phyloP scores from a whole-genome alignment of 2,329 filamentous ascomycete genomes.

The Akanthomyces uredinophilus region DNA sequence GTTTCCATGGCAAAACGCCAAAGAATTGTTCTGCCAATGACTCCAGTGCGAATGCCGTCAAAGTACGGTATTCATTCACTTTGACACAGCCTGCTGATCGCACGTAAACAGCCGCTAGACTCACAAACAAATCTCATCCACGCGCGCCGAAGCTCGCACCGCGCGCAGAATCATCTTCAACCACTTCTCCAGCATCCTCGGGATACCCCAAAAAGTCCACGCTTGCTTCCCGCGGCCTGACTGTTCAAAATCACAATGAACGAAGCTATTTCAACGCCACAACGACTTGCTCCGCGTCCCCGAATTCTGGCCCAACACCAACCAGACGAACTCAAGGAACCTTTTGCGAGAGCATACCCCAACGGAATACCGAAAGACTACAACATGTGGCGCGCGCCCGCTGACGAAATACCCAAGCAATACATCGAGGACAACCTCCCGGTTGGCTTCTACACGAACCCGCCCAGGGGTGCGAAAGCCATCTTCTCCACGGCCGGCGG shows the following conservation, averaged over 20 bases:
- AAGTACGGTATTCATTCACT: neutral
- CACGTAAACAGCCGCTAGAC: neutral
- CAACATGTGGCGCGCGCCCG: slow-evolving; percentile 26
- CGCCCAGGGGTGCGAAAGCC: slow-evolving; percentile 27
- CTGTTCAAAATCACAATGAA: neutral
- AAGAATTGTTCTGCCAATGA: no score
- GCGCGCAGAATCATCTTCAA: neutral
- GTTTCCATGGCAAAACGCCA: slow-evolving; percentile 14
- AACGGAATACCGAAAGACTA: slow-evolving; percentile 31
- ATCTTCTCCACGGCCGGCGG: slow-evolving; percentile 37
- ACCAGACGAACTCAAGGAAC: slow-evolving; percentile 21
- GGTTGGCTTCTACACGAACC: slow-evolving; percentile 33
- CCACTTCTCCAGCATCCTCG: no score
- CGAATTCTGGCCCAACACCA: slow-evolving; percentile 22
- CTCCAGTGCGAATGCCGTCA: neutral
- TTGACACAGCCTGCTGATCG: neutral
- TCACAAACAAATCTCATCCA: neutral
- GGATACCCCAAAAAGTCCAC: neutral
- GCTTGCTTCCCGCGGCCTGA: no score
- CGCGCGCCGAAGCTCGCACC: neutral
- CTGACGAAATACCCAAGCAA: slow-evolving; percentile 22
- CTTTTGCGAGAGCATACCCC: slow-evolving; percentile 31
- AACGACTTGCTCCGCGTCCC: neutral
- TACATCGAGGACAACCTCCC: slow-evolving; percentile 34
- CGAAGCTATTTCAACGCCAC: neutral